Evolutionary conservation across 345 rosid genomes (phyloP), one percentile per base, ranked within the genome.

Genomic region (Salix koriyanagi): DNA sequence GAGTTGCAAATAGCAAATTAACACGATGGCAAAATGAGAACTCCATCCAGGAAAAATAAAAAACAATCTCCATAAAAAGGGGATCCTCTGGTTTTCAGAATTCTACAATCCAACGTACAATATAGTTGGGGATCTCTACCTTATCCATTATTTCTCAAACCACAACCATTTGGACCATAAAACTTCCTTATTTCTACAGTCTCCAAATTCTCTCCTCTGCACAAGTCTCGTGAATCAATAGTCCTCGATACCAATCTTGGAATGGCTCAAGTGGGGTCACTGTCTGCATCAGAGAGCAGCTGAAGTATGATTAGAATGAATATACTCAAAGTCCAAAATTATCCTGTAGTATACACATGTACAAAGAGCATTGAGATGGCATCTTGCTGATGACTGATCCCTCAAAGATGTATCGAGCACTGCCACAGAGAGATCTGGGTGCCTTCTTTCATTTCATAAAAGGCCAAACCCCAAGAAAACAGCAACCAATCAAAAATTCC

Each of bases 111-210:
- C 72, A 48, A 30, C 61, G 64, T 61, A 56, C 25, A 54, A 54
- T 73, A 70, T 62, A 70, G 62, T 15, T 15, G 70, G 73, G 75
- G 44, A 39, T 75, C 78, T 69, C 78, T 67, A 72, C 75, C 77
- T 84, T 67, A 70, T 46, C 62, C 61, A 62, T 77, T 81, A 76
- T 79, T 79, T 74, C 83, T 78, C 73, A 81, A 76, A 70, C 65
- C 74, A 70, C 77, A 64, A 69, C 75, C 73, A 69, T 54, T 68
- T 58, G 46, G 61, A 74, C 75, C 73, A 74, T 23, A 69, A 68
- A 44, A 41, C 69, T 48, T 72, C 60, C 76, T 84, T 18, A 69
- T 79, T 69, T 79, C 69, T 75, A 77, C 69, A 71, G 50, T 32
- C 74, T 71, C 68, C 18, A 30, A 77, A 69, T 25, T 62, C 28